These are phyloP conservation scores for Backusella australiensis DNA, from an alignment of 192 early-diverging fungal genomes.

Conservation along the genomic window DNA sequence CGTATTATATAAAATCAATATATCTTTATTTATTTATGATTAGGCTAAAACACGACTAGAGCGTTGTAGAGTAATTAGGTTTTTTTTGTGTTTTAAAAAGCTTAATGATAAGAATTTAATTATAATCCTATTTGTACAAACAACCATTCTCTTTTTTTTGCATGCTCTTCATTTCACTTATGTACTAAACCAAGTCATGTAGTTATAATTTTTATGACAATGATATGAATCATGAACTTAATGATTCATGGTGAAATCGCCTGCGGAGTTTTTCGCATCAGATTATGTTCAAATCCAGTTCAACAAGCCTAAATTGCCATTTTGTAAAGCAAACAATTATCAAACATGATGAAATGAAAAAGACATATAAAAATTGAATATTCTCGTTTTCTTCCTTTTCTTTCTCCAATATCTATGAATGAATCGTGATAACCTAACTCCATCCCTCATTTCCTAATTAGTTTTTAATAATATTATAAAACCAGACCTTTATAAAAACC, in stretches of 20 bases:
- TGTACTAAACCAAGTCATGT: neutral
- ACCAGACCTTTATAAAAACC: neutral
- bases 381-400: neutral
- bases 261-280: neutral
- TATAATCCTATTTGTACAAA: neutral
- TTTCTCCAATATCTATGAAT: neutral
- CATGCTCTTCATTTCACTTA: neutral
- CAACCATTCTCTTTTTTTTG: neutral
- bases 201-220: neutral
- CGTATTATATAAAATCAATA: neutral
- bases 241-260: neutral
- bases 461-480: neutral
- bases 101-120: neutral
- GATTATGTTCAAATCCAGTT: neutral
- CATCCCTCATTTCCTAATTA: constrained; percentile 1
- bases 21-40: neutral
- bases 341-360: neutral
- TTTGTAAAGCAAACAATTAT: neutral
- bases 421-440: neutral
- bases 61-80: neutral
- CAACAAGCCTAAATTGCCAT: neutral
- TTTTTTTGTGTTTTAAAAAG: neutral
- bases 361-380: neutral
- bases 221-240: neutral
- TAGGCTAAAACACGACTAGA: neutral